phyloP scores from a whole-genome alignment of 1,139 yeast species.

The Yamadazyma trypodendri region DNA sequence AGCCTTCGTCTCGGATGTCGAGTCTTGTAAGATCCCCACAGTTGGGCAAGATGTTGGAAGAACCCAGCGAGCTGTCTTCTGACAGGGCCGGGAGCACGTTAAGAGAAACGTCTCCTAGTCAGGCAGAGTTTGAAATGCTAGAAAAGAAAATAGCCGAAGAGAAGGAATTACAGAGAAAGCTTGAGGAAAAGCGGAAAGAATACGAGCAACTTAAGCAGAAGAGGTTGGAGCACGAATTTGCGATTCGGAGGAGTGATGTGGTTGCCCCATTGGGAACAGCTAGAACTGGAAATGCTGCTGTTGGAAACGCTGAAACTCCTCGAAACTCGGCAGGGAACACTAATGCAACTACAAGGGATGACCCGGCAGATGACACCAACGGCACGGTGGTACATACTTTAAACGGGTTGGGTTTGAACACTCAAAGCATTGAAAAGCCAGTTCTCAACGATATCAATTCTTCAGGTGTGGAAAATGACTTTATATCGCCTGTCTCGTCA shows the following conservation, averaged over 20 bases:
- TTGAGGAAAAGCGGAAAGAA: slow-evolving; percentile 31
- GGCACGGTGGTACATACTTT: neutral
- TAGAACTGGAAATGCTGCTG: too few species aligned
- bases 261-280: too few species aligned
- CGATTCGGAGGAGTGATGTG: slow-evolving; percentile 4
- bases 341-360: too few species aligned
- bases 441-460: slow-evolving; percentile 8
- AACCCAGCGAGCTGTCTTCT: slow-evolving; percentile 2
- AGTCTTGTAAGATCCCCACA: slow-evolving; percentile 14
- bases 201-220: slow-evolving; percentile 27
- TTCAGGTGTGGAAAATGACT: slow-evolving; percentile 10
- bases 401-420: neutral
- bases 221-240: slow-evolving; percentile 7
- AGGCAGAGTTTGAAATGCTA: slow-evolving; percentile 16
- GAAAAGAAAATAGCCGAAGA: slow-evolving; percentile 32
- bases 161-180: slow-evolving; percentile 28
- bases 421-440: slow-evolving; percentile 4
- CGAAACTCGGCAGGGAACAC: too few species aligned
- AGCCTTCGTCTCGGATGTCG: slow-evolving; percentile 20
- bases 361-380: neutral
- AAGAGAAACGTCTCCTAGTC: slow-evolving; percentile 7
- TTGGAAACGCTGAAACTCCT: too few species aligned
- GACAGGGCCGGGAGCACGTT: neutral
- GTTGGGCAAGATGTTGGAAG: slow-evolving; percentile 11
- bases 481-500: slow-evolving; percentile 13